Evolutionary conservation across 1,139 yeast species (phyloP).

Genomic region (Yamadazyma taylorii): DNA sequence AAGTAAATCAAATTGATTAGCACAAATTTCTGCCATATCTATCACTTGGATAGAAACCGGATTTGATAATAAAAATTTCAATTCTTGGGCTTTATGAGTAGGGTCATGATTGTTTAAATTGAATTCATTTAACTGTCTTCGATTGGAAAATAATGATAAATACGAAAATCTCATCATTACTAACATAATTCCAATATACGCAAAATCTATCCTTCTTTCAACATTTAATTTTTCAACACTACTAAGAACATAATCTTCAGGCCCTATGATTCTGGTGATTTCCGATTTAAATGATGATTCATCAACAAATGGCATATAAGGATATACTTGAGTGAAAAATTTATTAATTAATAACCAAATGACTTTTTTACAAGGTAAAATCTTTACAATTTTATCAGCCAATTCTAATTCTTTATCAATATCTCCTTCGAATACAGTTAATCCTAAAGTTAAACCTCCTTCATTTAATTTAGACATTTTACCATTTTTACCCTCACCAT

Average conservation of each 20-base stretch:
- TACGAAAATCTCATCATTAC: slow-evolving; percentile 31
- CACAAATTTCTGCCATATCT: slow-evolving; percentile 37
- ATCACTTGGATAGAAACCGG: slow-evolving; percentile 34
- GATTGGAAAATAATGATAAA: slow-evolving; percentile 32
- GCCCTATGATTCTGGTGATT: slow-evolving; percentile 28
- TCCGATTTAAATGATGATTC: slow-evolving; percentile 32
- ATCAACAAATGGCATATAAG: slow-evolving; percentile 50
- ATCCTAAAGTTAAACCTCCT: slow-evolving; percentile 21
- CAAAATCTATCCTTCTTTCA: slow-evolving; percentile 32
- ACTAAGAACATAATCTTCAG: slow-evolving; percentile 19
- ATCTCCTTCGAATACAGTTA: slow-evolving; percentile 29
- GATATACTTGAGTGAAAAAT: slow-evolving; percentile 46
- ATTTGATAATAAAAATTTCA: slow-evolving; percentile 14
- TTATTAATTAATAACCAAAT: slow-evolving; percentile 48
- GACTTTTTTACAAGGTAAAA: slow-evolving; percentile 44
- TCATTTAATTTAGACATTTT: slow-evolving; percentile 14
- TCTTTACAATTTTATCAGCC: slow-evolving; percentile 36
- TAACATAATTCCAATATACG: slow-evolving; percentile 29
- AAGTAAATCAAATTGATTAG: slow-evolving; percentile 40
- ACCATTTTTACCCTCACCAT: not conserved
- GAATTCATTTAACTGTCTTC: slow-evolving; percentile 29
- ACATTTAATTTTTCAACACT: slow-evolving; percentile 23
- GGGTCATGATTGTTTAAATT: slow-evolving; percentile 24
- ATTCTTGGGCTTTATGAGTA: slow-evolving; percentile 19
- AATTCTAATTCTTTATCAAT: slow-evolving; percentile 31